Evolutionary conservation across 345 rosid genomes (phyloP).

Genomic region (Populus ilicifolia): DNA sequence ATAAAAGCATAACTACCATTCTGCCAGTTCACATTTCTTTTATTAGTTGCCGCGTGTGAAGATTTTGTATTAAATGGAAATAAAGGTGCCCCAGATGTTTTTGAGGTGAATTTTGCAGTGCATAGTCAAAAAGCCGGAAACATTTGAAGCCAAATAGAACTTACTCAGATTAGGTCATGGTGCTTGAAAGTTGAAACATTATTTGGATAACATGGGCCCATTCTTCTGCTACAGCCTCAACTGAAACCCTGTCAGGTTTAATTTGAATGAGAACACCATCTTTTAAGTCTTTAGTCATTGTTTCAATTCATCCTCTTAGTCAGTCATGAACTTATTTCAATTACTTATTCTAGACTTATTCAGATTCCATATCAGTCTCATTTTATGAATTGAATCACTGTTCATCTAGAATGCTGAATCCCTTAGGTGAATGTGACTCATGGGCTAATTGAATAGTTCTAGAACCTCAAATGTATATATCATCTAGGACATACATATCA

Average conservation of each 20-base stretch:
- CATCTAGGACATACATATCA: conserved; percentile 3
- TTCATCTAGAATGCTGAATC: background rate
- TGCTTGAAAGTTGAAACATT: background rate
- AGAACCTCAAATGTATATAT: conserved; percentile 1
- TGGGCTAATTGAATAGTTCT: conserved; percentile 4
- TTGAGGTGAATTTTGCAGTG: background rate
- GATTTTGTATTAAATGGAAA: background rate
- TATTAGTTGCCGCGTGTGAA: background rate
- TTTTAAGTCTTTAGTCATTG: background rate
- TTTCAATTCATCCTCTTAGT: background rate
- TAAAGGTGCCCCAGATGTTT: background rate
- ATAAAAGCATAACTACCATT: background rate
- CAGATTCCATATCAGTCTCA: background rate
- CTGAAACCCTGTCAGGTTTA: background rate
- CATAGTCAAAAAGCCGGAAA: background rate
- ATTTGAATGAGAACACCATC: background rate
- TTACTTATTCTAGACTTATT: background rate
- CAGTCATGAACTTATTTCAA: background rate
- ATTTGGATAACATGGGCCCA: background rate
- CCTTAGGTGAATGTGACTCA: background rate
- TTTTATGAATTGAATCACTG: background rate
- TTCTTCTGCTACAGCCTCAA: background rate
- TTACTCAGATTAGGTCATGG: background rate
- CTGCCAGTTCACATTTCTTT: background rate
- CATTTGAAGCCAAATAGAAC: no score